Evolutionary conservation across 2,329 filamentous ascomycete species (phyloP), one percentile per base, ranked within the genome.

Genomic region (Ophiosphaerella narmari): DNA sequence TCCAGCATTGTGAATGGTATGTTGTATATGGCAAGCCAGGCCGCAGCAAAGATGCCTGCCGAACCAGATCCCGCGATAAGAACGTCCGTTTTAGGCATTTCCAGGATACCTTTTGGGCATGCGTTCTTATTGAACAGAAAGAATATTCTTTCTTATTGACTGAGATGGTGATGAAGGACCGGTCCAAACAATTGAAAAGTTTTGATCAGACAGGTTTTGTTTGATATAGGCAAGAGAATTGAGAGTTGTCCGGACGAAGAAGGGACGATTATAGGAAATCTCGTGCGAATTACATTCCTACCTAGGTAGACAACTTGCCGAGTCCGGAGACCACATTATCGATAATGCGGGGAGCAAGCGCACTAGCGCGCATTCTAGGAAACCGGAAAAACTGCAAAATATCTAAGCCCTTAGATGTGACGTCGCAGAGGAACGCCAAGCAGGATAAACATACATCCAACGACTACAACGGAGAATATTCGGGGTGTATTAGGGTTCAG

Each of bases 61-160:
- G 83, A 85, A 26, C 85, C 85, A 46, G 78, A 80, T 49, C 85
- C 84, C 50, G 78, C 79, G 54, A 87, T 86, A 13, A 87, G 68
- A 13, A 87, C 82, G 57, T 86, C 81, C 54, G 64, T 65, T 45
- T 65, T 65, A 11, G 57, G 55, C 63, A 66, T 66, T 16, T 36
- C 36, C 9, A n/a, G 21, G 7, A 40, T 26, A n/a, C 2, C 23
- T 9, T 26, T 40, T 14, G 21, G 11, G 26, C 11, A 29, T 29
- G 26, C 26, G 7, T 29, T 29, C 7, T 29, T 6, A 11, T 6
- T 7, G 6, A 9, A 29, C 7, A 1, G 18, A 21, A 21, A 21
- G 18, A 5, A 21, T 21, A 21, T 21, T 21, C 18, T 21, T 21
- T 21, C 18, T 5, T 21, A 21, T 21, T 21, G 18, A 21, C 18